phyloP scores from a whole-genome alignment of 306 rosid species.

The Vigna mungo region DNA sequence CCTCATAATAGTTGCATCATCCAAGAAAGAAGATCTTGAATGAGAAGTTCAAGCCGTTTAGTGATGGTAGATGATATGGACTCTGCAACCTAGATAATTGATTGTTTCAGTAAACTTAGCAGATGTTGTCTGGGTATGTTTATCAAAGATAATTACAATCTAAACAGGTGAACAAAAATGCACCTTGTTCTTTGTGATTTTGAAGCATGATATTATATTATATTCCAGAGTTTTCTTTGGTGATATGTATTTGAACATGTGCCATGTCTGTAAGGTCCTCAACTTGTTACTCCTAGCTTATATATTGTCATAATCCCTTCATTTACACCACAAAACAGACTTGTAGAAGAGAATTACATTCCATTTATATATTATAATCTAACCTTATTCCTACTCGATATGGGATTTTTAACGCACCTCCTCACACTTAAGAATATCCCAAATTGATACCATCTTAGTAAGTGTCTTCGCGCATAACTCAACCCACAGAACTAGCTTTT shows the following conservation, averaged over 20 bases:
- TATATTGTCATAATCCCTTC: too few relatives aligned
- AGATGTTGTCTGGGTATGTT: neutral
- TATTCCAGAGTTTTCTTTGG: neutral
- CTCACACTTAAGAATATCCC: too few relatives aligned
- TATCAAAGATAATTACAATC: conserved; percentile 1
- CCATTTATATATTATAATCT: too few relatives aligned
- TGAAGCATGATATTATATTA: conserved; percentile 14
- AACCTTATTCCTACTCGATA: too few relatives aligned
- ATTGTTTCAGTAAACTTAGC: conserved; percentile 10
- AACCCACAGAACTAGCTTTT: too few relatives aligned
- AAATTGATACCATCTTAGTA: too few relatives aligned
- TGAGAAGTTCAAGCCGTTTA: conserved; percentile 17
- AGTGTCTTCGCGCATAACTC: too few relatives aligned
- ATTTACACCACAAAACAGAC: too few relatives aligned
- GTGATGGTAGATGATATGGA: conserved; percentile 15
- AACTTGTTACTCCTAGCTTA: conserved; percentile 22
- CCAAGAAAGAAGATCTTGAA: neutral
- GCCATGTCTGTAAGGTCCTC: neutral
- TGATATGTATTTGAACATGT: neutral
- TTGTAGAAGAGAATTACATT: too few relatives aligned
- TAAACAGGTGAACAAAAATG: neutral
- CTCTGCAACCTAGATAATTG: conserved; percentile 9
- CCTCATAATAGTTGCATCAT: neutral
- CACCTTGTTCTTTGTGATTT: conserved; percentile 17
- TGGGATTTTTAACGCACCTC: too few relatives aligned